phyloP scores from a whole-genome alignment of 495 filamentous ascomycete species.

The Lepidopterella palustris region DNA sequence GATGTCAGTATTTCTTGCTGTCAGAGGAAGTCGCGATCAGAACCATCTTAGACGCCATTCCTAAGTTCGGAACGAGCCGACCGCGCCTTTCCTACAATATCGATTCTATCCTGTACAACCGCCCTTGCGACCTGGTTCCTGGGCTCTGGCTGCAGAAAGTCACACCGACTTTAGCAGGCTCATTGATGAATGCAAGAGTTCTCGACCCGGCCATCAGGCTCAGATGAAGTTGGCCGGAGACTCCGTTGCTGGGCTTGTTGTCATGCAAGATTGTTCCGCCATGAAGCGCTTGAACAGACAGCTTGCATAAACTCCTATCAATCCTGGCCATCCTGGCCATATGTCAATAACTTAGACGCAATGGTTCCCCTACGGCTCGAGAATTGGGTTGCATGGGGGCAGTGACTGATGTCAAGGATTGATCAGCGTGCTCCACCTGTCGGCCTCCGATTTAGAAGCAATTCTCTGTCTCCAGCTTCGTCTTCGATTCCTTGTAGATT shows the following conservation, averaged over 20 bases:
- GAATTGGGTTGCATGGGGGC: neutral
- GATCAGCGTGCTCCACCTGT: neutral
- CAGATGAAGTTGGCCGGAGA: neutral
- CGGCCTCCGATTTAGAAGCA: neutral
- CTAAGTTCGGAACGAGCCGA: neutral
- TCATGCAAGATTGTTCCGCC: neutral
- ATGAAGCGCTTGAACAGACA: neutral
- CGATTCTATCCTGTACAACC: neutral
- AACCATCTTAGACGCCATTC: neutral
- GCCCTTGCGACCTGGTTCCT: slow-evolving; percentile 2
- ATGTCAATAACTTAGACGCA: too few relatives aligned
- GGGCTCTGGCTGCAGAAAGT: neutral
- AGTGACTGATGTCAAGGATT: neutral
- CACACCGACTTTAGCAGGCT: neutral
- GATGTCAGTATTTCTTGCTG: too few relatives aligned
- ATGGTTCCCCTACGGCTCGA: neutral
- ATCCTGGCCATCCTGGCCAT: neutral
- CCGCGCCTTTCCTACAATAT: neutral
- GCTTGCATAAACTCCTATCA: neutral
- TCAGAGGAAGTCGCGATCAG: neutral
- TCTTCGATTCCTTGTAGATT: neutral
- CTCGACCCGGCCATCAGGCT: neutral
- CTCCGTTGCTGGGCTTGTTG: neutral
- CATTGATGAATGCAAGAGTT: neutral
- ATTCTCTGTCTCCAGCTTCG: neutral